Percentiles rank a stretch among this genome's conserved stretches.
Conservation (phyloP, 139 green algal species). For the Coccomyxa sp. region DNA sequence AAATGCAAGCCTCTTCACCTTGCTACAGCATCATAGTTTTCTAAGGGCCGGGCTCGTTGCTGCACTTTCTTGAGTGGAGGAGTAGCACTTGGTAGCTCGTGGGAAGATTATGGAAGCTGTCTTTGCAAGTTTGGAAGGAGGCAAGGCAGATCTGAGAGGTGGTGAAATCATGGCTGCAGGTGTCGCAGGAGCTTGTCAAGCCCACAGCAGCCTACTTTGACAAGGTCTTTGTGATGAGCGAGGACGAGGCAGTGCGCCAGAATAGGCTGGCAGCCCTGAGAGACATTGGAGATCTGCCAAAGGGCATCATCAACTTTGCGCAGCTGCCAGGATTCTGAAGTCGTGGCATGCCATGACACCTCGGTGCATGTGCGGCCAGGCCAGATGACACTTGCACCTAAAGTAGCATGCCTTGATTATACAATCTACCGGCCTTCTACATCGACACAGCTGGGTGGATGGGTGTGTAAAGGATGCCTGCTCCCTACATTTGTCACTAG, state of each 20-base stretch:
- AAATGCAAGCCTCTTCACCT: not conserved
- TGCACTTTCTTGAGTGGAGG: not conserved
- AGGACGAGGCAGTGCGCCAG: conserved; percentile 64
- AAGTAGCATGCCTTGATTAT: too few relatives aligned
- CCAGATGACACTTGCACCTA: too few relatives aligned
- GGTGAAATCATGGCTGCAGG: not conserved
- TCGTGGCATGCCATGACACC: too few relatives aligned
- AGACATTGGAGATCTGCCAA: conserved; percentile 69
- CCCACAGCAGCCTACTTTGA: conserved; percentile 90
- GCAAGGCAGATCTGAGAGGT: not conserved
- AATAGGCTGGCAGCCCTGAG: conserved; percentile 88
- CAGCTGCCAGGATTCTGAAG: conserved; percentile 91
- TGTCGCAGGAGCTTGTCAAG: conserved; percentile 41
- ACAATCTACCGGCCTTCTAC: too few relatives aligned
- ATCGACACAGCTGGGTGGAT: too few relatives aligned
- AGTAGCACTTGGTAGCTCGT: not conserved
- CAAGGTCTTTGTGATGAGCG: conserved; percentile 91
- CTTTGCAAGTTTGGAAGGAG: not conserved
- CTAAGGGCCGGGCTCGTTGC: not conserved
- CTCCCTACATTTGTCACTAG: too few relatives aligned
- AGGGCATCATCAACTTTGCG: conserved; percentile 82
- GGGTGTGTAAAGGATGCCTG: too few relatives aligned
- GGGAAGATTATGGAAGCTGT: not conserved
- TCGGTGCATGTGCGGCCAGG: too few relatives aligned
- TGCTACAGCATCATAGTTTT: not conserved